Conservation (phyloP, 2,329 filamentous ascomycete species). For the Cryphonectria japonica region DNA sequence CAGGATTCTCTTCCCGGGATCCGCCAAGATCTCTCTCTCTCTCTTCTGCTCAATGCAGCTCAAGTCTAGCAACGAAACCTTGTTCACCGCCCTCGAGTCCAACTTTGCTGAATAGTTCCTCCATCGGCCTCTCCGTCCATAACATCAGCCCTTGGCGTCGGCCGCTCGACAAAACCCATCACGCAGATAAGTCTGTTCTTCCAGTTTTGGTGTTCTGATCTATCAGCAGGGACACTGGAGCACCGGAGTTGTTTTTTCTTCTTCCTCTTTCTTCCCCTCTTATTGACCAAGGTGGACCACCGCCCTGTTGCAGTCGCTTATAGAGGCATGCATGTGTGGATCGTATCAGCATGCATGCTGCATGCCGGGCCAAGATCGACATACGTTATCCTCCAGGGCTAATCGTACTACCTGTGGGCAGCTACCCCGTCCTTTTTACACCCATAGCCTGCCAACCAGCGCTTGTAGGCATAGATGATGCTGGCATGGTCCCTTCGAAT, state of each 20-base stretch:
- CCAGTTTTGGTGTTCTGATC: neutral
- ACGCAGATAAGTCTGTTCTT: neutral
- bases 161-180: no score
- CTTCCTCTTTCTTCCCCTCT: neutral
- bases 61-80: neutral
- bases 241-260: neutral
- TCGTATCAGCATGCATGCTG: conserved; percentile 8
- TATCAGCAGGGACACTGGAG: neutral
- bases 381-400: neutral
- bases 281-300: neutral
- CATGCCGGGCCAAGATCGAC: neutral
- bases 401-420: neutral
- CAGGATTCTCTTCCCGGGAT: neutral
- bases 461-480: neutral
- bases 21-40: neutral
- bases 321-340: conserved; percentile 1
- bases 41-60: neutral
- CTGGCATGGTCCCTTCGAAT: neutral
- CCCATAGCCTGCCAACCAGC: conserved; percentile 3
- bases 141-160: neutral
- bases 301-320: conserved; percentile 8
- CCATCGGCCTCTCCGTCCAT: neutral
- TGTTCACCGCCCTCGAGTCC: neutral
- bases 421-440: conserved; percentile 5
- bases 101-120: neutral